Evolutionary conservation across 2,329 filamentous ascomycete genomes (phyloP).

Genomic region (Zasmidium angulare): DNA sequence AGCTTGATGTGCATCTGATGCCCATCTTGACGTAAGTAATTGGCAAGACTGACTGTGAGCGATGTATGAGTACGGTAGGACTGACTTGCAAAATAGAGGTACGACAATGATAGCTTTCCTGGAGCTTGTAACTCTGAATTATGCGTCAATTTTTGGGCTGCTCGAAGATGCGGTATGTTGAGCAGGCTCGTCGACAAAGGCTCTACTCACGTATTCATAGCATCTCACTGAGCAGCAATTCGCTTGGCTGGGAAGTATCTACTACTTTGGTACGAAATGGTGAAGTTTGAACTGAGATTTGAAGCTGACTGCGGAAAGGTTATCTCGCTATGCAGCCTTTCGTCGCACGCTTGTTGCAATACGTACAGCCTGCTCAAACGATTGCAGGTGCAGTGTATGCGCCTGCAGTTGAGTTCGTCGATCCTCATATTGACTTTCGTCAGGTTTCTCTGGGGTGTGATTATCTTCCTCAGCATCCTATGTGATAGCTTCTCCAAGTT

Average conservation of each 20-base stretch:
- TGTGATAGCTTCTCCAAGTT: background rate
- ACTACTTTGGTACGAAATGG: background rate
- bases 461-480: background rate
- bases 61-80: background rate
- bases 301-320: background rate
- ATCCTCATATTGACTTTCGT: background rate
- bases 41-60: background rate
- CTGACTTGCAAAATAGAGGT: background rate
- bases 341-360: background rate
- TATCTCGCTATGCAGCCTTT: background rate
- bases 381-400: background rate
- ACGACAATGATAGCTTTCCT: background rate
- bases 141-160: background rate
- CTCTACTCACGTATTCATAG: background rate
- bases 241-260: background rate
- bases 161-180: background rate
- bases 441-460: background rate
- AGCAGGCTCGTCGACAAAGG: background rate
- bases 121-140: background rate
- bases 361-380: background rate
- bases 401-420: background rate
- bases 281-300: background rate
- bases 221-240: background rate
- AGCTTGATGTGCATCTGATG: background rate
- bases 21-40: background rate